These are phyloP conservation scores for Trypanosoma cruzi DNA, from an alignment of 208 protist species.

Conservation along the genomic window DNA sequence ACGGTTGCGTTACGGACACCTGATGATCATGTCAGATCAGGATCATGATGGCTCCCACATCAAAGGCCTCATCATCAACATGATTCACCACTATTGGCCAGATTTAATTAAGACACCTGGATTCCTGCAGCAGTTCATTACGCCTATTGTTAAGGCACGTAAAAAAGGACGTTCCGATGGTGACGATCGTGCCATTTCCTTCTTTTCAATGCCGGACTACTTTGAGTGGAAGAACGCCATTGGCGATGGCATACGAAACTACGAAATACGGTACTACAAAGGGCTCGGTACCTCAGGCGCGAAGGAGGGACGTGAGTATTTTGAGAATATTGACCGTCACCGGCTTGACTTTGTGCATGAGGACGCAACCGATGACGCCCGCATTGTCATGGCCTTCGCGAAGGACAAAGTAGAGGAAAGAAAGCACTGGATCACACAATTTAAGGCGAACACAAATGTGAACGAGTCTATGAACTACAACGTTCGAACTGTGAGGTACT, in stretches of 20 bases:
- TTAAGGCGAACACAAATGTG: slow-evolving; percentile 83
- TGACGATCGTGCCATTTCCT: slow-evolving; percentile 80
- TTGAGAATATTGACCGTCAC: slow-evolving; percentile 97
- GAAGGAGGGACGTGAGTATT: slow-evolving; percentile 99
- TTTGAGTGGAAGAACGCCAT: slow-evolving; percentile 94
- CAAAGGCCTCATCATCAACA: slow-evolving; percentile 99
- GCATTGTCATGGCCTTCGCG: slow-evolving; percentile 98
- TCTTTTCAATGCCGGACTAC: slow-evolving; percentile 99
- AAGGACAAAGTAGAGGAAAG: slow-evolving; percentile 98
- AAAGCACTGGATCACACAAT: slow-evolving; percentile 98
- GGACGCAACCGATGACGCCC: slow-evolving; percentile 84
- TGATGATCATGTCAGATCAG: slow-evolving; percentile 99
- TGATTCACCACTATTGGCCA: slow-evolving; percentile 99
- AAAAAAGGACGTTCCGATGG: slow-evolving; percentile 73
- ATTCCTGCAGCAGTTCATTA: slow-evolving; percentile 99
- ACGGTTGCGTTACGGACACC: slow-evolving; percentile 98
- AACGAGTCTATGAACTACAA: slow-evolving; percentile 93
- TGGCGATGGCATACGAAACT: slow-evolving; percentile 77
- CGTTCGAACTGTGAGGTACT: slow-evolving; percentile 87
- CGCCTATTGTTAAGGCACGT: slow-evolving; percentile 99
- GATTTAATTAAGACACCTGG: slow-evolving; percentile 94
- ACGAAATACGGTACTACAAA: slow-evolving; percentile 99
- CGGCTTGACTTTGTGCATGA: slow-evolving; percentile 95
- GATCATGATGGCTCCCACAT: slow-evolving; percentile 99
- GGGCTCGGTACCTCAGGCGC: slow-evolving; percentile 97